Percentiles rank a stretch among this genome's conserved stretches.
Conservation (phyloP, 2,329 filamentous ascomycete species). For the Penicillium paneum region DNA sequence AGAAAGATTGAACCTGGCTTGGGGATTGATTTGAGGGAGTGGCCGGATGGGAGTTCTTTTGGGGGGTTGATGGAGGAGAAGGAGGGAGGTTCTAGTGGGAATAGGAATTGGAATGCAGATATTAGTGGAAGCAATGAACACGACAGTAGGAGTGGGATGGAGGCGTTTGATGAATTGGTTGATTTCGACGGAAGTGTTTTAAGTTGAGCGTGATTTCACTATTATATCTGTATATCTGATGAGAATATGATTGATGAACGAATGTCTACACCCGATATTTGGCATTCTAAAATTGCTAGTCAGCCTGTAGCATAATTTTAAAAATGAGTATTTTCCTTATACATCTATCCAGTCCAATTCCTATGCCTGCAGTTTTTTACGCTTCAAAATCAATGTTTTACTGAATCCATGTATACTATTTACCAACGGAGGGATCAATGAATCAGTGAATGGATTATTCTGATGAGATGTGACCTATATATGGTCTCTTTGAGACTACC, state of each 20-base stretch:
- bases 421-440: too few species aligned
- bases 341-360: too few species aligned
- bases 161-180: conserved; percentile 18
- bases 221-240: neutral
- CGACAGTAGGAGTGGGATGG: conserved; percentile 7
- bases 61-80: neutral
- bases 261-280: neutral
- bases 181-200: conserved; percentile 16
- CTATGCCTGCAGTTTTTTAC: too few species aligned
- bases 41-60: conserved; percentile 24
- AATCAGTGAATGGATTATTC: too few species aligned
- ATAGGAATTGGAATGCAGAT: neutral
- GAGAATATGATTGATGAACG: neutral
- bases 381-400: too few species aligned
- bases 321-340: too few species aligned
- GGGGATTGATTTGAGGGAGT: conserved; percentile 29
- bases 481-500: too few species aligned
- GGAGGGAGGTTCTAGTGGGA: neutral
- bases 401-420: too few species aligned
- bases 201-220: neutral
- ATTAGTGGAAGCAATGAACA: neutral
- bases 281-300: too few species aligned
- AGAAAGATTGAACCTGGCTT: conserved; percentile 31
- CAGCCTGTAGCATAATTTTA: too few species aligned
- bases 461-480: too few species aligned